Evolutionary conservation across 2,329 filamentous ascomycete species (phyloP), one percentile per base, ranked within the genome.

Genomic region (Trichoderma asperellum): DNA sequence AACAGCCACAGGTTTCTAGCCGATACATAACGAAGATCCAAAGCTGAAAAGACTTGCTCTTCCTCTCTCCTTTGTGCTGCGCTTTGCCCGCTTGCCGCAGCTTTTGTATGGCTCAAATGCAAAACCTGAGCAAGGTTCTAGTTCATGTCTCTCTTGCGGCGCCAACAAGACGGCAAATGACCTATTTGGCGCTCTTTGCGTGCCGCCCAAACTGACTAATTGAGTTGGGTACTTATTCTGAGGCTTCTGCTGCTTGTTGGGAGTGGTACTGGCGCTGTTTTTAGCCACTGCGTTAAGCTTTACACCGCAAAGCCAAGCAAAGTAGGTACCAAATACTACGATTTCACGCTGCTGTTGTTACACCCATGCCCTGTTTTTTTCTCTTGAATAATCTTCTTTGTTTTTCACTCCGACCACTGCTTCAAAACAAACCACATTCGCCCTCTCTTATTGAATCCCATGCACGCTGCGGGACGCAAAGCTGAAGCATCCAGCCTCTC

Each of bases 1-100:
- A 67, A 59, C 2, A 43, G 35, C 64, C 55, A 32, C 53, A 43
- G 21, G 21, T 16, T 58, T 34, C 64, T 59, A 67, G 37, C 21
- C 40, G 55, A 59, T 32, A 35, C 53, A 35, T 40, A 11, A 10
- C 14, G 16, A 16, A 18, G n/a, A 12, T 18, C 18, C 32, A 12
- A 27, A 32, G 55, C 53, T 55, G 49, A 47, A 18, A 16, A 35
- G 10, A 40, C 21, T 21, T 29, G 6, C 14, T 27, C 24, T 24
- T 24, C 24, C 24, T 27, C 40, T 43, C 35, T 14, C 37, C 16
- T 40, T 14, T 14, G 12, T 5, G 35, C 37, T 18, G 16, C 16
- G 37, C 24, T 49, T 52, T 66, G 53, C 58, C 55, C 63, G 63
- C 63, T 52, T 40, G 35, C 21, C 49, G 12, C 40, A 5, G 52